Evolutionary conservation across 1,284 basidiomycete species (phyloP).

Genomic region (Ganoderma multipileum): DNA sequence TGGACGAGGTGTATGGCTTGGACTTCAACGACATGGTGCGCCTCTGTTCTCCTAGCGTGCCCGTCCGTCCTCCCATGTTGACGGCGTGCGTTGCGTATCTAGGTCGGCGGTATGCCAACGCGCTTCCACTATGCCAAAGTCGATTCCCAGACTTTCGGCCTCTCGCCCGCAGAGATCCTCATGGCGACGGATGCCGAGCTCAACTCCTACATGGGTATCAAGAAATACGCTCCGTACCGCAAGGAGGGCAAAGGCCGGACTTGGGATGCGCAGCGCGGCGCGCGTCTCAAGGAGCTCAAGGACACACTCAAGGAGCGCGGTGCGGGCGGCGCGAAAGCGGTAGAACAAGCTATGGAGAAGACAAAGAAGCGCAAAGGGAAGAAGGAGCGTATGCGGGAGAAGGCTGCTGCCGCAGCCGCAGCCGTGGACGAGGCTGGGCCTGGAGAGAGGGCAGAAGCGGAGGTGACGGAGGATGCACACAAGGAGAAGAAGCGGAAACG

Average conservation of each 20-base stretch:
- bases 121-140: constrained; percentile 92
- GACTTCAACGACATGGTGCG: constrained; percentile 96
- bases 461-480: constrained; percentile 10
- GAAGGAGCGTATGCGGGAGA: constrained; percentile 73
- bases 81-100: constrained; percentile 11
- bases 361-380: constrained; percentile 76
- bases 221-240: constrained; percentile 92
- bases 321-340: constrained; percentile 12
- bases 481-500: constrained; percentile 17
- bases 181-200: constrained; percentile 93
- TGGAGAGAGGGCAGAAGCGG: constrained; percentile 28
- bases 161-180: constrained; percentile 89
- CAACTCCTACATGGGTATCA: constrained; percentile 89
- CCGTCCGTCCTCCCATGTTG: constrained; percentile 4
- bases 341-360: constrained; percentile 34
- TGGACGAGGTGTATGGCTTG: constrained; percentile 89
- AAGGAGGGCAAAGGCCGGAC: constrained; percentile 49
- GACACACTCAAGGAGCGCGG: constrained; percentile 38
- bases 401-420: constrained; percentile 38
- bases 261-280: constrained; percentile 72
- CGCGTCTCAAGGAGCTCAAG: constrained; percentile 75
- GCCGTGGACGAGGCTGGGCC: constrained; percentile 35
- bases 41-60: constrained; percentile 20
- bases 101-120: constrained; percentile 92
- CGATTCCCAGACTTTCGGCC: constrained; percentile 70